A percentile compares a stretch with the other conserved stretches of the same genome.
These are phyloP conservation scores for Penicillium nucicola DNA, from an alignment of 495 filamentous ascomycete species.

Conservation along the genomic window DNA sequence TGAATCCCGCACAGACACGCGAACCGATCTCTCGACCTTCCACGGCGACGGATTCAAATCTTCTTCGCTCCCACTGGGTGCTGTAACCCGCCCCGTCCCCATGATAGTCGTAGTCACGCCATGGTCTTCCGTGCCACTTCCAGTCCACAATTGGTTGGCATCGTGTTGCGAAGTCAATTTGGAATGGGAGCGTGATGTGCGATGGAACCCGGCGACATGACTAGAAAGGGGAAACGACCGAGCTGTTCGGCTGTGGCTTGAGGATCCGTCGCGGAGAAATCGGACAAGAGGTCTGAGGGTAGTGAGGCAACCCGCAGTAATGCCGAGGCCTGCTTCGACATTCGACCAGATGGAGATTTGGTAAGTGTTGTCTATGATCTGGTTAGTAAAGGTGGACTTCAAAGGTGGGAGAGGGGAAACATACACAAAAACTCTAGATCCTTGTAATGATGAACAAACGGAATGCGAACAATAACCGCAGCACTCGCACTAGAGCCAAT, in stretches of 20 bases:
- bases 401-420: too few relatives aligned
- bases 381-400: too few relatives aligned
- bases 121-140: conserved; percentile 18
- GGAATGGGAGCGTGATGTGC: conserved; percentile 1
- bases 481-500: conserved; percentile 26
- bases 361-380: conserved; percentile 30
- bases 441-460: conserved; percentile 27
- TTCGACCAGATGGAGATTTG: conserved; percentile 41
- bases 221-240: conserved; percentile 19
- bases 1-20: conserved; percentile 22
- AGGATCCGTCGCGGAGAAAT: conserved; percentile 26
- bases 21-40: conserved; percentile 27
- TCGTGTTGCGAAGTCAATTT: conserved; percentile 10
- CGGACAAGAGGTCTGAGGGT: conserved; percentile 38
- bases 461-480: conserved; percentile 36
- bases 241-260: conserved; percentile 11
- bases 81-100: conserved; percentile 8
- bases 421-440: conserved; percentile 29
- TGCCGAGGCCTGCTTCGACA: conserved; percentile 37
- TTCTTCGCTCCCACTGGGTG: conserved; percentile 21
- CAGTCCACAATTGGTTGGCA: conserved; percentile 18
- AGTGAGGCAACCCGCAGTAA: conserved; percentile 38
- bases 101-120: conserved; percentile 28
- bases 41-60: conserved; percentile 17
- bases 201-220: conserved; percentile 11